A percentile compares a stretch with the other conserved stretches of the same genome.
Conservation (phyloP, 176 grass and related monocot species). For the Eragrostis nindensis region DNA sequence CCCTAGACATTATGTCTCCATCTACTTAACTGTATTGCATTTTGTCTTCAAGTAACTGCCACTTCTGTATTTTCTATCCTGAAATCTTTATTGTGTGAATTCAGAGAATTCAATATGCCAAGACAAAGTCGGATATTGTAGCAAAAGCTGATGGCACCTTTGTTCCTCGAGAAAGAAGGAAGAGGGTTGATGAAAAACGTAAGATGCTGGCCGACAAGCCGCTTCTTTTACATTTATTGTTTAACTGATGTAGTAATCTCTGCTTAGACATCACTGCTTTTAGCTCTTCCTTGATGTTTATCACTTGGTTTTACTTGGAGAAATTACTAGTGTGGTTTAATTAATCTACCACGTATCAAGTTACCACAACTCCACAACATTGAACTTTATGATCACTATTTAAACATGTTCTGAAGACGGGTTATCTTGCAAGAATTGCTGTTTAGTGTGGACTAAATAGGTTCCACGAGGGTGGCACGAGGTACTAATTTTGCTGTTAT, state of each 20-base stretch:
- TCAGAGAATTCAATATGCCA: conserved; percentile 99
- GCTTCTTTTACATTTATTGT: conserved; percentile 1
- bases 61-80: conserved; percentile 15
- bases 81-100: conserved; percentile 41
- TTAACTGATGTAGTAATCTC: conserved; percentile 16
- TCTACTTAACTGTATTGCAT: conserved; percentile 16
- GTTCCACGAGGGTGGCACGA: not conserved
- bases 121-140: conserved; percentile 94
- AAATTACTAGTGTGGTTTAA: not conserved
- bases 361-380: not conserved
- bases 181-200: conserved; percentile 84
- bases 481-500: not conserved
- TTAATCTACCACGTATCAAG: not conserved
- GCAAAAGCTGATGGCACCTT: conserved; percentile 91
- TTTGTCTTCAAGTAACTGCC: conserved; percentile 5
- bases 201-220: conserved; percentile 23
- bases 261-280: conserved; percentile 5
- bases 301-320: not conserved
- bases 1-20: not conserved
- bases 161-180: conserved; percentile 86
- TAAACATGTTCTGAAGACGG: conserved; percentile 7
- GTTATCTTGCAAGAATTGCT: conserved; percentile 3
- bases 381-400: not conserved
- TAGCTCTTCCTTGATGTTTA: conserved; percentile 2
- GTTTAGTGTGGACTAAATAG: conserved; percentile 28